Percentiles rank a stretch among this genome's conserved stretches.
Conservation (phyloP, 2,329 filamentous ascomycete genomes). For the Nannizzia gypsea region DNA sequence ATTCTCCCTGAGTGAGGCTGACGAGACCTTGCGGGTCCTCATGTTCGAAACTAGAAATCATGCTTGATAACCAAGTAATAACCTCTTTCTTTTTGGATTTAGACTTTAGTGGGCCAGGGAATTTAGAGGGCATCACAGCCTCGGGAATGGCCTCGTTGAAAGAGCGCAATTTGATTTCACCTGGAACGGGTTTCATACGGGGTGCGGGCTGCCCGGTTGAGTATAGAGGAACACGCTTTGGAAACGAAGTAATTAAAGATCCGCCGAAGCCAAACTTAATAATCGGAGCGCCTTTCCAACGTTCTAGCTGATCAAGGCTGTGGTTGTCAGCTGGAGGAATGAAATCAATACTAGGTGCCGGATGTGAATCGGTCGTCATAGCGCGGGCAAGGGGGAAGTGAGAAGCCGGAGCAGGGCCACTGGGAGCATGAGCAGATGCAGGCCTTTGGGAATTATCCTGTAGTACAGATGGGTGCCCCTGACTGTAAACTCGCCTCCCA, state of each 20-base stretch:
- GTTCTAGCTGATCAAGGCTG: conserved; percentile 61
- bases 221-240: conserved; percentile 78
- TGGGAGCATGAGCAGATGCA: conserved; percentile 42
- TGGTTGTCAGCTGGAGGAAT: conserved; percentile 46
- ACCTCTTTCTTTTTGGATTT: conserved; percentile 96
- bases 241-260: conserved; percentile 70
- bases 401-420: conserved; percentile 24
- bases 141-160: conserved; percentile 63
- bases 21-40: conserved; percentile 35
- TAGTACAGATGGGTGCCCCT: conserved; percentile 32
- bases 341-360: conserved; percentile 43
- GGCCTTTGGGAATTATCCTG: conserved; percentile 41
- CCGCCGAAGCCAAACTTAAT: conserved; percentile 85
- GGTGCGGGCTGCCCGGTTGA: conserved; percentile 59
- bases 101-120: conserved; percentile 77
- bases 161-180: conserved; percentile 66
- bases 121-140: conserved; percentile 61
- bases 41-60: conserved; percentile 62
- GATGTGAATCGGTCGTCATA: conserved; percentile 25
- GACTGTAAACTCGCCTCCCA: conserved; percentile 40
- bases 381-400: conserved; percentile 9
- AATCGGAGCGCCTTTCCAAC: conserved; percentile 83
- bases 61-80: conserved; percentile 62
- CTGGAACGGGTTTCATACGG: conserved; percentile 68
- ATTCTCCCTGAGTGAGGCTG: conserved; percentile 38